Evolutionary conservation across 148 eudicot genomes (phyloP).

Genomic region (Amaranthus palmeri): DNA sequence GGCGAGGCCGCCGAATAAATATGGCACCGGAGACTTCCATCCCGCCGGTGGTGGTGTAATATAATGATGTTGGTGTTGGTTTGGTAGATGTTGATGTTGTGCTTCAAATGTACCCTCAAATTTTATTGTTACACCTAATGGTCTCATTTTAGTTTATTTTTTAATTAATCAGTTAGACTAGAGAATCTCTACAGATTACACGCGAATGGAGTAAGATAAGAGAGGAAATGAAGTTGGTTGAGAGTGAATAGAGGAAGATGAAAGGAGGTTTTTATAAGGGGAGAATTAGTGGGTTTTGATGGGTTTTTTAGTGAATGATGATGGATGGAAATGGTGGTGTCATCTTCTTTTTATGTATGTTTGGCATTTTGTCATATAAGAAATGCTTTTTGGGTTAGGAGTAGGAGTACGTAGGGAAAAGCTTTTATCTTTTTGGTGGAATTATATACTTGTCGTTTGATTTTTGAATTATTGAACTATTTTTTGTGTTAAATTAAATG

Average conservation of each 20-base stretch:
- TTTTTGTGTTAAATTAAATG: too few relatives aligned
- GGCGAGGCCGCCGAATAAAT: constrained; percentile 75
- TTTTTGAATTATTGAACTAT: too few relatives aligned
- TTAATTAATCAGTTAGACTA: background rate
- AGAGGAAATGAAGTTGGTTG: constrained; percentile 16
- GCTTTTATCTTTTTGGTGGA: too few relatives aligned
- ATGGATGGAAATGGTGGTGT: background rate
- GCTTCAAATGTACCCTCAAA: constrained; percentile 12
- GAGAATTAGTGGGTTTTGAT: background rate
- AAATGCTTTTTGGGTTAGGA: background rate
- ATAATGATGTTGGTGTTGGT: constrained; percentile 14
- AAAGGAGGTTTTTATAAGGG: constrained; percentile 15
- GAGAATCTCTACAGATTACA: too few relatives aligned
- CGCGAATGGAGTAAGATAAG: background rate
- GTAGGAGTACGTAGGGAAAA: too few relatives aligned
- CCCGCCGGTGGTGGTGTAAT: constrained; percentile 1
- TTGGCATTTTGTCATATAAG: background rate
- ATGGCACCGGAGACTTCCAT: constrained; percentile 85
- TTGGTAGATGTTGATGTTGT: constrained; percentile 11
- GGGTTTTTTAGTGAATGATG: background rate
- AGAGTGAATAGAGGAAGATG: constrained; percentile 14
- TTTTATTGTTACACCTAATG: background rate
- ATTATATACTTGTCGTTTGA: too few relatives aligned
- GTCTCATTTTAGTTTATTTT: constrained; percentile 26
- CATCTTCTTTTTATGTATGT: background rate